These are phyloP conservation scores for Aspergillus sp. DNA, from an alignment of 2,329 filamentous ascomycete species.

Conservation along the genomic window DNA sequence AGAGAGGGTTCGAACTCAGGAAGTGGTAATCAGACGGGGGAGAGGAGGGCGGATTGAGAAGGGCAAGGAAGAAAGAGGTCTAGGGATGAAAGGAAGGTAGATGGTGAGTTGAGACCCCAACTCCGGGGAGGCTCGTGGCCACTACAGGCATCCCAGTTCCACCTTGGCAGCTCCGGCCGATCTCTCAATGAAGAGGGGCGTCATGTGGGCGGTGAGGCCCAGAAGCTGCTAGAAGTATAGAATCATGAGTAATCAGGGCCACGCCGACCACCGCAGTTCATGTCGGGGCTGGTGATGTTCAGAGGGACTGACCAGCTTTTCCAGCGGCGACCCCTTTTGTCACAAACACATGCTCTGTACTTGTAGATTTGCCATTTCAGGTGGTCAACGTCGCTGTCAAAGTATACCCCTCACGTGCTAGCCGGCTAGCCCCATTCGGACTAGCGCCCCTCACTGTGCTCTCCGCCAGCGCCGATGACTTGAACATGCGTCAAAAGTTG, in stretches of 20 bases:
- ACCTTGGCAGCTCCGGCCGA: neutral
- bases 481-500: conserved; percentile 22
- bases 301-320: neutral
- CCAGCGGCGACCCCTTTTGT: neutral
- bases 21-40: neutral
- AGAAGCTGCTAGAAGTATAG: conserved; percentile 17
- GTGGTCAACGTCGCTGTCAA: neutral
- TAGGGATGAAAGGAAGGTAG: neutral
- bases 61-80: neutral
- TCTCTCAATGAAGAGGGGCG: conserved; percentile 5
- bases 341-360: neutral
- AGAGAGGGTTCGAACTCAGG: neutral
- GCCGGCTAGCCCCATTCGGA: conserved; percentile 14
- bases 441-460: conserved; percentile 14
- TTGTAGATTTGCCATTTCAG: neutral
- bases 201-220: conserved; percentile 18
- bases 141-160: neutral
- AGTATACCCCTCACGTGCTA: conserved; percentile 22
- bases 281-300: neutral
- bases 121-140: conserved; percentile 7
- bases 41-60: neutral
- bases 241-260: neutral
- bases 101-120: conserved; percentile 4
- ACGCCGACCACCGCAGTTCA: neutral
- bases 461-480: conserved; percentile 16